Base-by-base conservation (phyloP, 2,329 filamentous ascomycete species). In the Geosmithia morbida region DNA sequence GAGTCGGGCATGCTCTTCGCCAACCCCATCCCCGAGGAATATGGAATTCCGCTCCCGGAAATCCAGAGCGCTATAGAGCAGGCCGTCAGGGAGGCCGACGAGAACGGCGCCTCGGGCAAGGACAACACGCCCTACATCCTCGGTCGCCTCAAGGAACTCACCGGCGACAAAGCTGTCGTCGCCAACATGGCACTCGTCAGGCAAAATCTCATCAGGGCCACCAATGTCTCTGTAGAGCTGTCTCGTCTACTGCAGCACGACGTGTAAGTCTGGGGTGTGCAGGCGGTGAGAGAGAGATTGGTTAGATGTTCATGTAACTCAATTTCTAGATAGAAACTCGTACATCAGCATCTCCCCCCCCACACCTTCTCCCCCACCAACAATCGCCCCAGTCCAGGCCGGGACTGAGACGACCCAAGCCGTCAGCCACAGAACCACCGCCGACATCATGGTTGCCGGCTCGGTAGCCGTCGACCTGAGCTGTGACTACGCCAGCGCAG, bases 61-160 rank as follows among this genome's bases (percentile, higher is more conserved):
- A 89, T 92, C 74, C 75, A 85, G 53, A 64, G 62, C 20, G 74
- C 81, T 41, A 87, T 92, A 53, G 71, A 77, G 51, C 71, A 76
- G 55, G 86, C 85, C 0, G 70, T 90, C 43, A 64, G 66, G 19
- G 78, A 86, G 55, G 83, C 75, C 7, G 67, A 74, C 29, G 69
- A 76, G 52, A 74, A 81, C 56, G 84, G 83, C 11, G 77, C 77
- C 50, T 75, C 72, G 1, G 89, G 89, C 43, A 85, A 73, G 59
- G 77, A 77, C 51, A 94, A 92, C 59, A 96, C 89, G 0, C 89
- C 89, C 0, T 95, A 83, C 58, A 79, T 96, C 40, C 69, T 96
- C 40, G 69, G 67, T 41, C 83, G 85, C 57, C 87, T 96, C 60
- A 83, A 84, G 59, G 78, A 92, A 59, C 70, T 94, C 51, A 92